Conservation (phyloP, 768 basidiomycete genomes). For the Myochromella boudieri region DNA sequence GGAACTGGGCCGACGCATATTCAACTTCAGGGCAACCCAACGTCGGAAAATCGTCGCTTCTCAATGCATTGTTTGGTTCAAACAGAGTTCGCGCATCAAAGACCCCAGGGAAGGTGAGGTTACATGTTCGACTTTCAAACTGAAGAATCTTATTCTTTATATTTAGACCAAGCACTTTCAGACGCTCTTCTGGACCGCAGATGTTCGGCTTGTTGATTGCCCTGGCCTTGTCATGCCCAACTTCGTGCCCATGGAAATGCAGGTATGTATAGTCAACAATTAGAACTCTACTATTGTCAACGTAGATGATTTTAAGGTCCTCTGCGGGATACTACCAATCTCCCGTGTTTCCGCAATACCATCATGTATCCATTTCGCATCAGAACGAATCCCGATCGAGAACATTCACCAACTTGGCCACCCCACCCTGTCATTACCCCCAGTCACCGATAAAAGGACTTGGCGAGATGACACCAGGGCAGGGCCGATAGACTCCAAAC, state of each 20-base stretch:
- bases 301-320: slow-evolving; percentile 42
- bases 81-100: slow-evolving; percentile 79
- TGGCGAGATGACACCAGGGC: slow-evolving; percentile 55
- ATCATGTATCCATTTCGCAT: slow-evolving; percentile 73
- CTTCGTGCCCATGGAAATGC: slow-evolving; percentile 78
- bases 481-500: slow-evolving; percentile 15
- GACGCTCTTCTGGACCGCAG: slow-evolving; percentile 85
- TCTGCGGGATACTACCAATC: slow-evolving; percentile 73
- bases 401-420: slow-evolving; percentile 58
- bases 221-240: slow-evolving; percentile 94
- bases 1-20: not conserved
- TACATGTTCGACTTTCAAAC: not conserved
- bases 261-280: slow-evolving; percentile 44
- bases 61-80: slow-evolving; percentile 88
- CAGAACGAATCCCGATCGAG: slow-evolving; percentile 76
- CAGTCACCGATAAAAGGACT: slow-evolving; percentile 68
- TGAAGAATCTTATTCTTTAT: not conserved
- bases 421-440: slow-evolving; percentile 37
- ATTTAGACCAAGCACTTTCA: slow-evolving; percentile 91
- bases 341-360: slow-evolving; percentile 83
- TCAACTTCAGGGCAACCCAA: slow-evolving; percentile 78
- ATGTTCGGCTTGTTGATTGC: slow-evolving; percentile 91
- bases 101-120: slow-evolving; percentile 78
- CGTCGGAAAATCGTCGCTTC: slow-evolving; percentile 89
- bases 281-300: slow-evolving; percentile 2